Percentiles rank a stretch among this genome's conserved stretches.
Evolutionary conservation across 306 rosid species (phyloP).

Genomic region (Adenanthera pavonina): DNA sequence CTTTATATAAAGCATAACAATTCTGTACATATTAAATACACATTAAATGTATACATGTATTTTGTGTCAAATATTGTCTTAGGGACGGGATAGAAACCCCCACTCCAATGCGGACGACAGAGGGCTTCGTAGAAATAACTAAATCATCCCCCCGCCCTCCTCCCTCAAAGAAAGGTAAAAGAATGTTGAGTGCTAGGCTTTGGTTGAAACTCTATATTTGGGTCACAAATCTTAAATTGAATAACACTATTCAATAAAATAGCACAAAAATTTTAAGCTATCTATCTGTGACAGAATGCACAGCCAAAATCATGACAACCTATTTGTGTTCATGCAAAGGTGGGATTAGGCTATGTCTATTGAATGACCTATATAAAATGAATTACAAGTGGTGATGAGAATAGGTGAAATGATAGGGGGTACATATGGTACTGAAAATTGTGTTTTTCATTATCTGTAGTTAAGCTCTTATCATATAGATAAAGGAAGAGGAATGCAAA

Average conservation of each 20-base stretch:
- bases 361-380: not conserved
- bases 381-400: not conserved
- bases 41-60: not conserved
- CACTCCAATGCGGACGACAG: not conserved
- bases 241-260: not conserved
- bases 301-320: not conserved
- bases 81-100: not conserved
- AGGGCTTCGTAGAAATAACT: not conserved
- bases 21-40: not conserved
- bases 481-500: not conserved
- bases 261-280: not conserved
- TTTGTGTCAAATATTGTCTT: not conserved
- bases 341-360: not conserved
- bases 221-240: not conserved
- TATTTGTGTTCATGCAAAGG: not conserved
- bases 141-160: not conserved
- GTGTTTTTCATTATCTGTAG: not conserved
- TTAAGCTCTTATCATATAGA: not conserved
- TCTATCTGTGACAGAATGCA: not conserved
- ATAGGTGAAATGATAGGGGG: conserved; percentile 6
- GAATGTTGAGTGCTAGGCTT: not conserved
- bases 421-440: conserved; percentile 9
- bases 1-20: conserved; percentile 4
- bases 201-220: not conserved
- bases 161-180: too few species aligned